Conservation (phyloP, 148 eudicot genomes). For the Arbutus unedo region DNA sequence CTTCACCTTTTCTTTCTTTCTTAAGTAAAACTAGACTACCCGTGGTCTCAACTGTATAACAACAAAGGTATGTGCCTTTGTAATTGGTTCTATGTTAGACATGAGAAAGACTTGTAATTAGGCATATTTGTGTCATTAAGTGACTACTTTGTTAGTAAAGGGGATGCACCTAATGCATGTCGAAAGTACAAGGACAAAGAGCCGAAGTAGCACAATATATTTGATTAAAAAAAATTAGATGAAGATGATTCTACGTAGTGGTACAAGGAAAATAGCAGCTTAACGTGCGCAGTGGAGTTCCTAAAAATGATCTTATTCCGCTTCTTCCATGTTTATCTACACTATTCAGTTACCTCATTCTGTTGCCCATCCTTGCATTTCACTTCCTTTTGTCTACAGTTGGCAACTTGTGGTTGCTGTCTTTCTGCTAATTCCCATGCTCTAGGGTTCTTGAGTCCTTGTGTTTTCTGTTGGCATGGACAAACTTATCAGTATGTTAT, state of each 20-base stretch:
- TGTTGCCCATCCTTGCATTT: not conserved
- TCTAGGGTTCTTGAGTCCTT: not conserved
- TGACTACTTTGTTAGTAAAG: constrained; percentile 11
- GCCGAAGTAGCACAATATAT: not conserved
- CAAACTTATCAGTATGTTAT: not conserved
- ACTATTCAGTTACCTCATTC: not conserved
- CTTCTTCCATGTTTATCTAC: not conserved
- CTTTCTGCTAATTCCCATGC: constrained; percentile 4
- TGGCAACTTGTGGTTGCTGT: not conserved
- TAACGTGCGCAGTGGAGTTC: not conserved
- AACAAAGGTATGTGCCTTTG: not conserved
- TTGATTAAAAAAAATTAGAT: not conserved
- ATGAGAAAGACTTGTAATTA: constrained; percentile 3
- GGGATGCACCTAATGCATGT: constrained; percentile 1
- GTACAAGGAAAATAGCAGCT: not conserved
- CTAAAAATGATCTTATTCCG: not conserved
- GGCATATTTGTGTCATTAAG: not conserved
- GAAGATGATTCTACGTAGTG: not conserved
- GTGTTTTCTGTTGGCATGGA: not conserved
- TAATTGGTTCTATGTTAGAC: not conserved
- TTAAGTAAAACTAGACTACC: not conserved
- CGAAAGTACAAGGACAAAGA: not conserved
- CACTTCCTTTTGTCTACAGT: not conserved
- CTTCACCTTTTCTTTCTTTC: not conserved
- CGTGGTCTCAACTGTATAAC: not conserved